Base-by-base conservation (phyloP, 139 green algal species). In the Chlorella sp. region DNA sequence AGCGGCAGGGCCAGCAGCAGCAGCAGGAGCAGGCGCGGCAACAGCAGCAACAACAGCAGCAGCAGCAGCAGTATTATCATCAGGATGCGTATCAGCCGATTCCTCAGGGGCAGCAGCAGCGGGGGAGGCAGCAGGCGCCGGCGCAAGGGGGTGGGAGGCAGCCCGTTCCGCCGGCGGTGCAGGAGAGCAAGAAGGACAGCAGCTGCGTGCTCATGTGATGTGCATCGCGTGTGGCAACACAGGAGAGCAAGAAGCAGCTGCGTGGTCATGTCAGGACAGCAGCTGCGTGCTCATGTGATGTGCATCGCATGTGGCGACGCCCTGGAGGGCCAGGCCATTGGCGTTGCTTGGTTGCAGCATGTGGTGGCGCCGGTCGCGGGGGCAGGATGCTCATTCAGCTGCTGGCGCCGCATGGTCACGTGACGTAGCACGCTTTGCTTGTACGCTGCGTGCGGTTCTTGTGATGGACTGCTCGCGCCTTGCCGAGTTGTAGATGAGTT, bases 181-280 rank as follows among this genome's bases (percentile, higher is more conserved):
- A 10, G 24, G 22, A 64, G 27, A 30, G 27, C 14, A 30, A 64
- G 24, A 20, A 64, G 22, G 24, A 64, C 14, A 64, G 55, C 55
- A 64, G 55, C 55, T 64, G 55, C 55, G 27, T 10, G 4, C 4
- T 64, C 55, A 64, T 64, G 55, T 64, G 55, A 64, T 55, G 10
- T 17, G 42, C 42, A 24, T 55, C 17, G 42, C 17, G 42, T 55
- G 10, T 55, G 42, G 42, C n/a, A n/a, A n/a, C n/a, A n/a, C 55
- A 10, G 24, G 22, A 64, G 27, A 30, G 27, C 14, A 30, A 64
- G 24, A 20, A 64, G n/a, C n/a, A n/a, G n/a, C n/a, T n/a, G n/a
- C n/a, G n/a, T n/a, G n/a, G n/a, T n/a, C n/a, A n/a, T n/a, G n/a
- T n/a, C n/a, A n/a, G 22, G 24, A 64, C 14, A 64, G 55, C 55